These are phyloP conservation scores for Camellia japonica DNA, from an alignment of 148 eudicot genomes.

Conservation along the genomic window DNA sequence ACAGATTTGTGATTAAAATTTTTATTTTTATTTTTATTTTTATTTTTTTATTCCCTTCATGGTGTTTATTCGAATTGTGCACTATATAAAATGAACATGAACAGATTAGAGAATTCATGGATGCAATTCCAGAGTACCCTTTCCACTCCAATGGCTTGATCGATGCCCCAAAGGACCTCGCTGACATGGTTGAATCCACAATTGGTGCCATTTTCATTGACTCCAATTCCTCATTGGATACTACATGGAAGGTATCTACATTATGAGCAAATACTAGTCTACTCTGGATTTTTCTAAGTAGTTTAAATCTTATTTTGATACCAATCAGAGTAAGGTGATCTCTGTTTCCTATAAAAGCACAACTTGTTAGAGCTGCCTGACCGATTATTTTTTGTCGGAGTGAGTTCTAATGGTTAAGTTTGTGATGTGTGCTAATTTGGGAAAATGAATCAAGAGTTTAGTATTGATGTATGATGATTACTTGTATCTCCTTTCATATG, in stretches of 20 bases:
- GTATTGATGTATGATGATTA: too few species aligned
- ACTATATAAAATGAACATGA: neutral
- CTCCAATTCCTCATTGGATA: conserved; percentile 23
- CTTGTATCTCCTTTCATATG: too few species aligned
- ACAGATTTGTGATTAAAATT: neutral
- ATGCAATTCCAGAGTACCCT: conserved; percentile 36
- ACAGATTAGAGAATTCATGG: conserved; percentile 38
- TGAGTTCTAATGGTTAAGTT: too few species aligned
- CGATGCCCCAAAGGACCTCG: conserved; percentile 48
- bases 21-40: neutral
- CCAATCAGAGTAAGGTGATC: too few species aligned
- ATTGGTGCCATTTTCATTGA: conserved; percentile 52
- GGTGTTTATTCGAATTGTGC: neutral
- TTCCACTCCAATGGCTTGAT: conserved; percentile 44
- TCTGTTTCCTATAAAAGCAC: too few species aligned
- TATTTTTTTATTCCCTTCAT: neutral
- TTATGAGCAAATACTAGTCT: too few species aligned
- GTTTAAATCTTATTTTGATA: too few species aligned
- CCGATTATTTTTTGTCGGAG: too few species aligned
- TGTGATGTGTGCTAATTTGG: too few species aligned
- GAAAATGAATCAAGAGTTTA: too few species aligned
- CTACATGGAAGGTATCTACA: conserved; percentile 40
- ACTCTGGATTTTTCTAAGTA: too few species aligned
- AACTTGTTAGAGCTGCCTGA: too few species aligned
- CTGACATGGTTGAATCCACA: conserved; percentile 55